A percentile compares a stretch with the other conserved stretches of the same genome.
Conservation (phyloP, 2,329 filamentous ascomycete genomes). For the Mycocentrospora acerina region DNA sequence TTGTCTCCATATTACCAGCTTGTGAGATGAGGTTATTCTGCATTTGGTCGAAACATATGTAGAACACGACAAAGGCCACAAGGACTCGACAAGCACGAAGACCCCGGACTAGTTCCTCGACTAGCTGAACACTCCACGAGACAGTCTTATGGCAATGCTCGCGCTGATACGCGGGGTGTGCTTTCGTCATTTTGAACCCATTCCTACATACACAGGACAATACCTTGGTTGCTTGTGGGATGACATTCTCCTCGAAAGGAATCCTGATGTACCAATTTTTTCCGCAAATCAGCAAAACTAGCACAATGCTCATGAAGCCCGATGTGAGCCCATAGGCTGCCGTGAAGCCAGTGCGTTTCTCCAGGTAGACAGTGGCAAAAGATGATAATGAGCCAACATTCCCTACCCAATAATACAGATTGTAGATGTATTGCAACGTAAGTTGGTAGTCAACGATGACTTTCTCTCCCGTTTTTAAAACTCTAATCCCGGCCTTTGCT, state of each 20-base stretch:
- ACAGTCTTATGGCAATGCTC: conserved; percentile 21
- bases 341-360: conserved; percentile 67
- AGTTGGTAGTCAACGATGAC: conserved; percentile 38
- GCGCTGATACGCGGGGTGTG: conserved; percentile 28
- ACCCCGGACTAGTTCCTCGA: conserved; percentile 31
- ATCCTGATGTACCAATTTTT: conserved; percentile 19
- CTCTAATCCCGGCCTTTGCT: conserved; percentile 19
- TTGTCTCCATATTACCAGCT: conserved; percentile 38
- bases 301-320: conserved; percentile 64
- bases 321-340: conserved; percentile 64
- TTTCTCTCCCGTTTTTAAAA: conserved; percentile 29
- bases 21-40: conserved; percentile 43
- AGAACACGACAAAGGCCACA: conserved; percentile 38
- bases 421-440: conserved; percentile 44
- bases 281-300: conserved; percentile 53
- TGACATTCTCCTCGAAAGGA: conserved; percentile 23
- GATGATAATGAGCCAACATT: conserved; percentile 71
- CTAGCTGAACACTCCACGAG: conserved; percentile 27
- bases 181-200: conserved; percentile 28
- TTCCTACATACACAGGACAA: conserved; percentile 28
- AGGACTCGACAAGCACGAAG: conserved; percentile 37
- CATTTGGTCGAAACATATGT: conserved; percentile 44
- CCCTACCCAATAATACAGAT: conserved; percentile 43
- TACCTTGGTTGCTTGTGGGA: conserved; percentile 28
- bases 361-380: conserved; percentile 65